A percentile compares a stretch with the other conserved stretches of the same genome.
Conservation (phyloP, 805 yeast species). For the Kurtzmaniella fragi region DNA sequence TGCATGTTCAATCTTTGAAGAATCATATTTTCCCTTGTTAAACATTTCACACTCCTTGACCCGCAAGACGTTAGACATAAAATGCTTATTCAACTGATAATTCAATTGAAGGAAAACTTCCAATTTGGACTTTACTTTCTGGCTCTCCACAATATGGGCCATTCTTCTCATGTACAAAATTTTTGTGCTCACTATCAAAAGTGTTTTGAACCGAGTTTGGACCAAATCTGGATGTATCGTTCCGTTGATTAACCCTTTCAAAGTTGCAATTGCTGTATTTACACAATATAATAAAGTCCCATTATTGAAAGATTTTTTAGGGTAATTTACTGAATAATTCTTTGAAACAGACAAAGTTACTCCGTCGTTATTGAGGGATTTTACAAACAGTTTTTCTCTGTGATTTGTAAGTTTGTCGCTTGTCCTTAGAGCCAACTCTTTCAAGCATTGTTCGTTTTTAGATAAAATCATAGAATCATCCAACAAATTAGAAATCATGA, state of each 20-base stretch:
- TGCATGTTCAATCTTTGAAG: slow-evolving; percentile 14
- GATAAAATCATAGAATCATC: slow-evolving; percentile 40
- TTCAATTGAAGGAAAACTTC: slow-evolving; percentile 27
- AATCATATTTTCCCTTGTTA: slow-evolving; percentile 9
- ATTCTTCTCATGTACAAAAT: slow-evolving; percentile 21
- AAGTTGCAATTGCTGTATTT: no score
- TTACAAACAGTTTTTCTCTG: neutral
- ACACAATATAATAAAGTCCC: no score
- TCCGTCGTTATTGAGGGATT: no score
- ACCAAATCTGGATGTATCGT: no score
- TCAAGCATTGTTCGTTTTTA: slow-evolving; percentile 33
- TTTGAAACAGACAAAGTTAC: no score
- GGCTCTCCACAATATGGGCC: slow-evolving; percentile 17
- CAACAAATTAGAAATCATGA: slow-evolving; percentile 32
- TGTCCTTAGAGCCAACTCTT: slow-evolving; percentile 8
- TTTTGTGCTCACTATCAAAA: slow-evolving; percentile 24
- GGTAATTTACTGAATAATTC: no score
- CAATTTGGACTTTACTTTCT: slow-evolving; percentile 17
- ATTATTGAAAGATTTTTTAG: no score
- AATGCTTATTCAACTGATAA: slow-evolving; percentile 31
- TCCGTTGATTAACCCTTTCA: no score
- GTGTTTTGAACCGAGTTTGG: slow-evolving; percentile 22
- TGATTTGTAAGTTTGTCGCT: slow-evolving; percentile 1
- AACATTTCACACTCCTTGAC: slow-evolving; percentile 29
- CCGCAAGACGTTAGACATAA: slow-evolving; percentile 26